phyloP scores from a whole-genome alignment of 1,284 basidiomycete genomes.

The Malassezia obtusa region DNA sequence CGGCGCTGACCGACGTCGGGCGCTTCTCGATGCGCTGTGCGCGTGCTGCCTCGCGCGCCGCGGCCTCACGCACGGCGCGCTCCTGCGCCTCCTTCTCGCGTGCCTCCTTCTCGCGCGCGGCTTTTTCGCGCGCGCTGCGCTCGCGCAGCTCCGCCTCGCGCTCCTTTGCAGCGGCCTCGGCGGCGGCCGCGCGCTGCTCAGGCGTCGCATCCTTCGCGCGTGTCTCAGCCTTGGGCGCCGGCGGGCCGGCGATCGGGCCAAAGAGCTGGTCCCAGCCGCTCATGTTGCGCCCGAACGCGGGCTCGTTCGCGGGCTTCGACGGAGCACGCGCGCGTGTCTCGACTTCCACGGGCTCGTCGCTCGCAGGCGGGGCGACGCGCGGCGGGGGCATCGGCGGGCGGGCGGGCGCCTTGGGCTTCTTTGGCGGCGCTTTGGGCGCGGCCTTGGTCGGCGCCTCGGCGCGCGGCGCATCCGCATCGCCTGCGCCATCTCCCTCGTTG shows the following conservation, averaged over 20 bases:
- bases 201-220: conserved; percentile 15
- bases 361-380: neutral
- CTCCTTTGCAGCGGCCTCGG: conserved; percentile 12
- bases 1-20: conserved; percentile 2
- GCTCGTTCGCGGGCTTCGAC: neutral
- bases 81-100: conserved; percentile 3
- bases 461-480: no score
- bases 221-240: conserved; percentile 1
- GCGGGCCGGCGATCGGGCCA: conserved; percentile 8
- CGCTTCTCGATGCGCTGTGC: neutral
- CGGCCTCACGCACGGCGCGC: neutral
- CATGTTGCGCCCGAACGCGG: conserved; percentile 14
- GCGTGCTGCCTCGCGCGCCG: neutral
- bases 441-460: neutral
- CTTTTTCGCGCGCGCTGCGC: conserved; percentile 2
- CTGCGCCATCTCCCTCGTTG: neutral
- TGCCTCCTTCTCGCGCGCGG: neutral
- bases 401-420: neutral
- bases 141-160: neutral
- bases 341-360: neutral
- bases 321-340: neutral
- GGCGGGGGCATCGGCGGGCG: neutral
- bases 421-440: neutral
- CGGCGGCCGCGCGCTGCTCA: conserved; percentile 11
- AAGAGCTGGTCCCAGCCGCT: conserved; percentile 19